Evolutionary conservation across 495 filamentous ascomycete genomes (phyloP).

Genomic region (Durotheca rogersii): DNA sequence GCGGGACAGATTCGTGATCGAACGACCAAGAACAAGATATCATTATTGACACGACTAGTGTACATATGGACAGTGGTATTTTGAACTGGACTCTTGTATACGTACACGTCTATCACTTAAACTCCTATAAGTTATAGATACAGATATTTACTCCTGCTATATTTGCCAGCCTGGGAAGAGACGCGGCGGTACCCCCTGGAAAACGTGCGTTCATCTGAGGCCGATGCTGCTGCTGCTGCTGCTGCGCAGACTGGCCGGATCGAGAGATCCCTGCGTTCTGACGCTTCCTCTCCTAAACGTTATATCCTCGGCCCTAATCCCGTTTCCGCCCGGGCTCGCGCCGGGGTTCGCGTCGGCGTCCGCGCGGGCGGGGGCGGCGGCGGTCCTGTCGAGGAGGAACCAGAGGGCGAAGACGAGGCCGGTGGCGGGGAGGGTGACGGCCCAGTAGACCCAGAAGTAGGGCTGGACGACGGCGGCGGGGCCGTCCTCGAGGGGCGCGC

Average conservation of each 20-base stretch:
- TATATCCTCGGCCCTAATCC: no score
- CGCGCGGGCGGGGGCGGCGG: no score
- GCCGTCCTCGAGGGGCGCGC: slow-evolving; percentile 14
- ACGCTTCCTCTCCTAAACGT: no score
- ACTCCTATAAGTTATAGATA: no score
- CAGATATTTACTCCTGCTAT: neutral
- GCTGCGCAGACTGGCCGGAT: neutral
- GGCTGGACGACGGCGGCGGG: slow-evolving; percentile 25
- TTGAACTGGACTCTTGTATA: neutral
- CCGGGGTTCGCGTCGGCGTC: no score
- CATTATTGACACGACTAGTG: no score
- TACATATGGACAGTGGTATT: no score
- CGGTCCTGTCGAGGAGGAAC: slow-evolving; percentile 14
- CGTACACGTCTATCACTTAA: no score
- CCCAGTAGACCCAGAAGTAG: slow-evolving; percentile 44
- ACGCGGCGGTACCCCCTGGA: no score
- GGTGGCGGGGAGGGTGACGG: slow-evolving; percentile 34
- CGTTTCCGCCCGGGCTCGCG: no score
- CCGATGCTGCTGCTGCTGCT: neutral
- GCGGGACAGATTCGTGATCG: no score
- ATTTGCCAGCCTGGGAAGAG: neutral
- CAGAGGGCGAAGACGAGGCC: slow-evolving; percentile 29
- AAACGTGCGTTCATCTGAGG: neutral
- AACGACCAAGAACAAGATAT: no score
- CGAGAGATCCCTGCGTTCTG: neutral